Evolutionary conservation across 352 stramenopile genomes (phyloP).

Genomic region (Phytopythium litorale): DNA sequence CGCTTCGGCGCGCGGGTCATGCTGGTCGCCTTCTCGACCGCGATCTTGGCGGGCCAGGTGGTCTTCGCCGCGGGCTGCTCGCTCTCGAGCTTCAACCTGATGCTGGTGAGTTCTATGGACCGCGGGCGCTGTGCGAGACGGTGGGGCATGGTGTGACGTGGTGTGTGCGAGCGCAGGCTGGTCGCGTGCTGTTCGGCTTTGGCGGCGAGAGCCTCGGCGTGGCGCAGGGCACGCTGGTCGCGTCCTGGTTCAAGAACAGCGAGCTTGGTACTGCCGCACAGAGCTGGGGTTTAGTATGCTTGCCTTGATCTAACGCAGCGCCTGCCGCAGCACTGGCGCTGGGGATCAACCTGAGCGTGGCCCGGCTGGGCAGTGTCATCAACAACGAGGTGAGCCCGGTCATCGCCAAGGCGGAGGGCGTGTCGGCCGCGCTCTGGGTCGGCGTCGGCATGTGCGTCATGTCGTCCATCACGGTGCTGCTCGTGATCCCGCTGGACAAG

Average conservation of each 20-base stretch:
- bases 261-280: constrained; percentile 56
- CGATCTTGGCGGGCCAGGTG: constrained; percentile 82
- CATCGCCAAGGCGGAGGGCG: constrained; percentile 61
- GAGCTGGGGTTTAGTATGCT: not conserved
- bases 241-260: constrained; percentile 92
- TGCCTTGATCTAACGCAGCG: not conserved
- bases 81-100: constrained; percentile 70
- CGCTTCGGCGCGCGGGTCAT: constrained; percentile 82
- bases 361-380: constrained; percentile 89
- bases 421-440: constrained; percentile 84
- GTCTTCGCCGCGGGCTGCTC: constrained; percentile 87
- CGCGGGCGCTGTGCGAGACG: not conserved
- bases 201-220: constrained; percentile 91
- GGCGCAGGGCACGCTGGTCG: constrained; percentile 86
- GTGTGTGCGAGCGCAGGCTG: constrained; percentile 35
- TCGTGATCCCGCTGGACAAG: constrained; percentile 82
- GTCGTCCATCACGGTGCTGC: constrained; percentile 61
- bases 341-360: constrained; percentile 90
- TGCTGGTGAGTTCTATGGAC: constrained; percentile 41
- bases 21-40: constrained; percentile 80
- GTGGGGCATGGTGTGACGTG: constrained; percentile 1
- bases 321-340: constrained; percentile 73
- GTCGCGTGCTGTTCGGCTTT: constrained; percentile 90
- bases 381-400: constrained; percentile 89
- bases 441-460: constrained; percentile 78